Percentiles rank a stretch among this genome's conserved stretches.
Conservation (phyloP, 805 yeast species). For the Lachancea quebecensis region DNA sequence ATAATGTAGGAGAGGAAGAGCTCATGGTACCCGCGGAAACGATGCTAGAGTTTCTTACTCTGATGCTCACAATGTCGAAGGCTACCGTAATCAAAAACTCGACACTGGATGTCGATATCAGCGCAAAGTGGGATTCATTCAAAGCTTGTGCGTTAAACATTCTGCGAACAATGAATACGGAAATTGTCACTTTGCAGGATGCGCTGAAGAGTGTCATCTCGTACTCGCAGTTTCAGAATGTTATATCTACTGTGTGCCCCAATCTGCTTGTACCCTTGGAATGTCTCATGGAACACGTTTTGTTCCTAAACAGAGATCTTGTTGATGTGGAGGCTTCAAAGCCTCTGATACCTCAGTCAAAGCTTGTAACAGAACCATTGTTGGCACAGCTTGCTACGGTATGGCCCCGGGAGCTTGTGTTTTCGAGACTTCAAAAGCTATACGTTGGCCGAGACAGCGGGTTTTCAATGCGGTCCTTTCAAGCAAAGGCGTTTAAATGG, state of each 20-base stretch:
- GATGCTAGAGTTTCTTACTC: constrained; percentile 40
- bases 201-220: constrained; percentile 13
- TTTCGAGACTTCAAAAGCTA: constrained; percentile 48
- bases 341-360: constrained; percentile 8
- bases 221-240: constrained; percentile 31
- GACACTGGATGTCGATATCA: constrained; percentile 18
- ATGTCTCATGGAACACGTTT: constrained; percentile 37
- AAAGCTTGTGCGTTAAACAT: constrained; percentile 39
- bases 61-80: constrained; percentile 41
- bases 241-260: constrained; percentile 35
- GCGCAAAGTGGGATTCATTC: constrained; percentile 36
- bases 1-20: constrained; percentile 36
- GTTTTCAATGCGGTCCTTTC: constrained; percentile 81
- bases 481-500: constrained; percentile 82
- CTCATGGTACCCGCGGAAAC: constrained; percentile 36
- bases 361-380: constrained; percentile 28
- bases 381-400: constrained; percentile 38
- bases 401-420: constrained; percentile 36
- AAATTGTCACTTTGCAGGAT: constrained; percentile 24
- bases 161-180: constrained; percentile 42
- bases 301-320: constrained; percentile 29
- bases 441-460: constrained; percentile 69
- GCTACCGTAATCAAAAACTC: constrained; percentile 33
- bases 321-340: constrained; percentile 6
- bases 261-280: constrained; percentile 40